Evolutionary conservation across 306 rosid species (phyloP).

Genomic region (Styphnolobium japonicum): DNA sequence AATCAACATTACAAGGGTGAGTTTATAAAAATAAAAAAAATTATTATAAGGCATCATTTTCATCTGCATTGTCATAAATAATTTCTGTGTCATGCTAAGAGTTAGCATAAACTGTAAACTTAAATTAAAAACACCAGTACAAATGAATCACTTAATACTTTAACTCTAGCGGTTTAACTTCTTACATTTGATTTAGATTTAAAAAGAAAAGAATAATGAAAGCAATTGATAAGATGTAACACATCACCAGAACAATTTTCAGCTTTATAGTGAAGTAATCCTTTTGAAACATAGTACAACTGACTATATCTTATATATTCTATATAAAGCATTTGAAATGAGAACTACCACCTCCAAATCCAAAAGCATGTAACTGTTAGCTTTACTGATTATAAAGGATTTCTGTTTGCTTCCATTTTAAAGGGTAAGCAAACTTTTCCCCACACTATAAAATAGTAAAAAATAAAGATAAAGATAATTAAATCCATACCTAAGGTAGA

Average conservation of each 20-base stretch:
- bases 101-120: too few relatives aligned
- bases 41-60: background rate
- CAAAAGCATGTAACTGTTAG: background rate
- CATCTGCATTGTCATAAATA: background rate
- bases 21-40: too few relatives aligned
- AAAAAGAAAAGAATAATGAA: background rate
- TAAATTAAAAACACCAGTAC: background rate
- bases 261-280: background rate
- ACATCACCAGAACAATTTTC: background rate
- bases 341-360: background rate
- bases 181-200: background rate
- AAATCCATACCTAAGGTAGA: background rate
- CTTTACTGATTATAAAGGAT: too few relatives aligned
- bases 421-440: background rate
- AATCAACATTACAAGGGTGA: background rate
- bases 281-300: background rate
- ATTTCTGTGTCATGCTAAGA: background rate
- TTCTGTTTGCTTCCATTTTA: background rate
- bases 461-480: background rate
- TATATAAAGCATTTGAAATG: background rate
- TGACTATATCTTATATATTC: background rate
- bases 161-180: background rate
- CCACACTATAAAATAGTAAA: background rate
- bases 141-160: background rate
- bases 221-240: background rate